Evolutionary conservation across 805 yeast species (phyloP).

Genomic region (Metschnikowia hibisci): DNA sequence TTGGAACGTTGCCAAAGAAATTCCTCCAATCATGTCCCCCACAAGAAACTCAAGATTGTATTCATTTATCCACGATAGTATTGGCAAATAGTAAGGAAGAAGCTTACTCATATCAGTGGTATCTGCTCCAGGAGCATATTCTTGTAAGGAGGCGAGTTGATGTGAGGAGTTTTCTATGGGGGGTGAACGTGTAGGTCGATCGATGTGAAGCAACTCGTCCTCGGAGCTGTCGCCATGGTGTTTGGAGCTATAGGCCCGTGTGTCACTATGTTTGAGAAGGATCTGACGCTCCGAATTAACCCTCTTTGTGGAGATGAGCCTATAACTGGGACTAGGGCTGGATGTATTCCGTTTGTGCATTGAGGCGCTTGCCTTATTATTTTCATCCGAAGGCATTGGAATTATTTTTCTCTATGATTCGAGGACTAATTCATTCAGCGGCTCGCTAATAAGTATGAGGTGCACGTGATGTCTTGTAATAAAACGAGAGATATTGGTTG

Average conservation of each 20-base stretch:
- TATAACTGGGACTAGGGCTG: conserved; percentile 11
- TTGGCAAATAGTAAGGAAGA: conserved; percentile 64
- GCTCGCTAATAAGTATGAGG: neutral
- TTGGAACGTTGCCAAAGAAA: conserved; percentile 86
- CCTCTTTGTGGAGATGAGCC: conserved; percentile 21
- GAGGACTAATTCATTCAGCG: neutral
- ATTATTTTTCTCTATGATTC: neutral
- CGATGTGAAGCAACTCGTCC: conserved; percentile 7
- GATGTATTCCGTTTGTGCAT: conserved; percentile 1
- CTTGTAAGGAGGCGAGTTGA: neutral
- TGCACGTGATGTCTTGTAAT: conserved; percentile 4
- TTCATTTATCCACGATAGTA: conserved; percentile 60
- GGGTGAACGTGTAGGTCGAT: neutral
- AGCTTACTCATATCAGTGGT: conserved; percentile 14
- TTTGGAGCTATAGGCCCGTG: neutral
- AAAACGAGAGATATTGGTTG: conserved; percentile 1
- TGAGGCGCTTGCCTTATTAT: neutral
- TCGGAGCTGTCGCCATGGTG: conserved; percentile 8
- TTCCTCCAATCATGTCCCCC: conserved; percentile 75
- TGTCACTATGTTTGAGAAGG: neutral
- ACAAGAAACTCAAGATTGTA: conserved; percentile 41
- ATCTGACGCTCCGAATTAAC: conserved; percentile 18
- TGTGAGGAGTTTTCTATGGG: neutral
- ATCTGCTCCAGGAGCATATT: conserved; percentile 11
- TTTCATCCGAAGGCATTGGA: conserved; percentile 1